Base-by-base conservation (phyloP, 306 rosid genomes). In the Alnus glutinosa region DNA sequence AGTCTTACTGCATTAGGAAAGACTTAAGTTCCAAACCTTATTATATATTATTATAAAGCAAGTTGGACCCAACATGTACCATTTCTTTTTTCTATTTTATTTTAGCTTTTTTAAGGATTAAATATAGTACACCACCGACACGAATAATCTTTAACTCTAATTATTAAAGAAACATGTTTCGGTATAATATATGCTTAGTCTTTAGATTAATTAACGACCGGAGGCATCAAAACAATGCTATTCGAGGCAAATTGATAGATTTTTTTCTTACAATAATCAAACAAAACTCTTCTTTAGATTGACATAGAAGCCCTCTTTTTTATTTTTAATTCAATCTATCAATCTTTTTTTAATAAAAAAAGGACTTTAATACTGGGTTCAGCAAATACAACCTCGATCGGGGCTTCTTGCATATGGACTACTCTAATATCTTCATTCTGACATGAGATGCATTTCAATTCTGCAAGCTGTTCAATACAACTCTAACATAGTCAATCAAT, bases 1-100 rank as follows among this genome's bases (percentile, higher is more conserved):
- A 79, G 77, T 79, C 80, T 83, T 55, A 62, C 71, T 39, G 71
- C 2, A 70, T 78, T 7, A 5, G 0, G 13, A 28, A 62, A 37
- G 66, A 78, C 64, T 55, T 39, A 8, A 15, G 0, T 30, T 83
- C 54, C 49, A 34, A 48, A 73, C 75, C n/a, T 39, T 70, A 34
- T 23, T 23, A 23, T 23, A 23, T 23, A 0, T 23, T 23, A 23
- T 23, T 44, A 50, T 10, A 63, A 72, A 77, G 44, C 18, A 50
- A 64, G 55, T 44, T 63, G 34, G 28, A 10, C 23, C 44, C 46
- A 62, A 34, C 44, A 34, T 2, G 10, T 18, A 7, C 70, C n/a
- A 12, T 34, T 63, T 34, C n/a, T 32, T 13, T 37, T 12, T 5
- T 36, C 4, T 63, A 36, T 34, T 34, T 34, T 11, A 5, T 34